Evolutionary conservation across 495 filamentous ascomycete genomes (phyloP).

Genomic region (Filosporella fistucella): DNA sequence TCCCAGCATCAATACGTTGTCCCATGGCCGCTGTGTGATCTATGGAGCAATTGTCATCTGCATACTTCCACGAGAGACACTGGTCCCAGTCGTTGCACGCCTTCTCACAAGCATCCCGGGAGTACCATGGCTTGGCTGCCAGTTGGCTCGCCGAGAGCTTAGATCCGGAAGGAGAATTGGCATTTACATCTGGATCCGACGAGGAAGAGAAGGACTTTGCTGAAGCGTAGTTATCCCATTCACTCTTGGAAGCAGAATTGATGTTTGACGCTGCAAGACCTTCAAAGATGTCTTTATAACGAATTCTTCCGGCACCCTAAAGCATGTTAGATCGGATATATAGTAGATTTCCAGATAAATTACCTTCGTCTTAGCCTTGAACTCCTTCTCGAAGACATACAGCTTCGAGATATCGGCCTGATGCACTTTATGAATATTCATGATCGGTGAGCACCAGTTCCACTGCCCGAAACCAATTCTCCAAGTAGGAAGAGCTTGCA

Average conservation of each 20-base stretch:
- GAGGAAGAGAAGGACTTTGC: constrained; percentile 3
- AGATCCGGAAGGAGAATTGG: neutral
- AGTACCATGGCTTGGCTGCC: constrained; percentile 1
- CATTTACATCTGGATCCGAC: neutral
- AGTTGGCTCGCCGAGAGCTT: neutral
- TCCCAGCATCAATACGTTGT: constrained; percentile 7
- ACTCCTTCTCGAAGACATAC: constrained; percentile 7
- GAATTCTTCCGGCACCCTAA: neutral
- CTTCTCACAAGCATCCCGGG: neutral
- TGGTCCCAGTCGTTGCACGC: constrained; percentile 8
- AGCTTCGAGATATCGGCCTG: constrained; percentile 9
- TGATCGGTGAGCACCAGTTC: constrained; percentile 12
- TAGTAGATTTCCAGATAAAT: too few species aligned
- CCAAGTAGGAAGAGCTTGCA: constrained; percentile 9
- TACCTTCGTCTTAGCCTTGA: neutral
- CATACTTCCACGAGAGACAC: constrained; percentile 11
- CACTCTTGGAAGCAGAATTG: neutral
- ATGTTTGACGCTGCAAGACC: neutral
- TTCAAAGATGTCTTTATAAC: neutral
- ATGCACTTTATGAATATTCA: constrained; percentile 13
- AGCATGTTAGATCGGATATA: too few species aligned
- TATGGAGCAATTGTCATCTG: constrained; percentile 5
- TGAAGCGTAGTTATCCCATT: constrained; percentile 7
- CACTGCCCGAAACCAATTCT: constrained; percentile 10
- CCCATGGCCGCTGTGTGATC: constrained; percentile 13